Percentiles rank a stretch among this genome's conserved stretches.
Evolutionary conservation across 1,284 basidiomycete species (phyloP).

Genomic region (Agroathelia rolfsii): DNA sequence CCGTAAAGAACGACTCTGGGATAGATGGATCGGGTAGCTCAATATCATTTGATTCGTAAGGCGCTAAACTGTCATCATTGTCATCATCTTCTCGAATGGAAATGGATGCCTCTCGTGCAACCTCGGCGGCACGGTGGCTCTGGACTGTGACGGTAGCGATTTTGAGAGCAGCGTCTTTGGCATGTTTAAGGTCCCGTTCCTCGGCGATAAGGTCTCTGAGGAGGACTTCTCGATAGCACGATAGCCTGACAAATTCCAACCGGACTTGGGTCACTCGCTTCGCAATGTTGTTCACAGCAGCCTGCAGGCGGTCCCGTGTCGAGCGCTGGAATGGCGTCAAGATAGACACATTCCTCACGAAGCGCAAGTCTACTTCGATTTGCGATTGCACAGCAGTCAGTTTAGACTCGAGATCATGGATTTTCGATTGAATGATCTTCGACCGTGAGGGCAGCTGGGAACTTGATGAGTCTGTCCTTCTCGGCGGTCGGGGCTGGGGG

Average conservation of each 20-base stretch:
- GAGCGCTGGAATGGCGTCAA: constrained; percentile 81
- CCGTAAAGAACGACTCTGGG: too few relatives aligned
- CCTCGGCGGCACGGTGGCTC: constrained; percentile 25
- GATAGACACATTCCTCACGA: constrained; percentile 75
- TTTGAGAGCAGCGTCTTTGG: constrained; percentile 62
- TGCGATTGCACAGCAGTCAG: constrained; percentile 48
- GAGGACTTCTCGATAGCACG: constrained; percentile 70
- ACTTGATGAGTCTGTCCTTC: constrained; percentile 6
- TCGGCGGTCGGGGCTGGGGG: background rate
- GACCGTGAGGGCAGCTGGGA: constrained; percentile 40
- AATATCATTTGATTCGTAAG: too few relatives aligned
- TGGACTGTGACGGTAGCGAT: constrained; percentile 62
- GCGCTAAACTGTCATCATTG: too few relatives aligned
- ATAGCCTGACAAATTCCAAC: constrained; percentile 64
- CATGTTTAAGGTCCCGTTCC: constrained; percentile 54
- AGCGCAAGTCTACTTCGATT: constrained; percentile 64
- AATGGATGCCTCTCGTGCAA: too few relatives aligned
- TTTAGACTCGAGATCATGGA: constrained; percentile 53
- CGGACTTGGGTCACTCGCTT: constrained; percentile 59
- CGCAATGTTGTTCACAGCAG: constrained; percentile 54
- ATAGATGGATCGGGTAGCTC: too few relatives aligned
- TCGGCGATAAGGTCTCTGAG: constrained; percentile 67
- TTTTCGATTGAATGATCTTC: constrained; percentile 49
- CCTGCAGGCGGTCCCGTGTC: constrained; percentile 68
- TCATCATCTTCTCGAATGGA: constrained; percentile 6